Evolutionary conservation across 2,329 filamentous ascomycete species (phyloP), one percentile per base, ranked within the genome.

Genomic region (Hortaea werneckii): DNA sequence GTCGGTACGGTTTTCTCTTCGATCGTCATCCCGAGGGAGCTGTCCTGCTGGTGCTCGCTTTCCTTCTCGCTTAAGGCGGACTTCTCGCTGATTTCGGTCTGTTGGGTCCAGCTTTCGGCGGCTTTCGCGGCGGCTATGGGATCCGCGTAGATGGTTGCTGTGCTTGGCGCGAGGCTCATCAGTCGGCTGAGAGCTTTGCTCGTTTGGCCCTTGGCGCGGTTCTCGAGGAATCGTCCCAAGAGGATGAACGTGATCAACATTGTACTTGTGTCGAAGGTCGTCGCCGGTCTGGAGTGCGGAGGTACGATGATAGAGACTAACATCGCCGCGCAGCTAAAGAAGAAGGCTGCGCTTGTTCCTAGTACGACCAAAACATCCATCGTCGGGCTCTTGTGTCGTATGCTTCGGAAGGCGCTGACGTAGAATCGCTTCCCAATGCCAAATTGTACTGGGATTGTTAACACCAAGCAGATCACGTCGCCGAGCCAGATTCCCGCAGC

Each of bases 231-330:
- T 32, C 92, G 82, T 4, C 92, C 87, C 2, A 98, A 70, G 1
- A 85, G 88, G 64, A 95, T 87, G 63, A 98, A 96, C 0, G 88
- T 95, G 64, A 98, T 89, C 43, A 98, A 75, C 92, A 96, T 98
- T 20, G 88, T 95, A 67, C 89, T 95, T 1, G 92, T 98, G 61
- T 98, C 92, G 58, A 98, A 98, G 11, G 95, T 85, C 1, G 88
- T 95, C 52, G 80, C 82, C 1, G 92, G 92, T 41, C 86, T 79
- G 2, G 75, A 78, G 62, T 96, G 87, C 5, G 87, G 85, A 20
- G 79, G 71, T n/a, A 78, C 73, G 10, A 85, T 54, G 13, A 96
- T 64, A 0, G 88, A 94, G 11, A 96, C 80, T 4, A 83, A 45
- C 87, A 98, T 95, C 11, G 87, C 79, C 41, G 86, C 79, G 55